Base-by-base conservation (phyloP, 768 basidiomycete species). In the Trametes meyenii region DNA sequence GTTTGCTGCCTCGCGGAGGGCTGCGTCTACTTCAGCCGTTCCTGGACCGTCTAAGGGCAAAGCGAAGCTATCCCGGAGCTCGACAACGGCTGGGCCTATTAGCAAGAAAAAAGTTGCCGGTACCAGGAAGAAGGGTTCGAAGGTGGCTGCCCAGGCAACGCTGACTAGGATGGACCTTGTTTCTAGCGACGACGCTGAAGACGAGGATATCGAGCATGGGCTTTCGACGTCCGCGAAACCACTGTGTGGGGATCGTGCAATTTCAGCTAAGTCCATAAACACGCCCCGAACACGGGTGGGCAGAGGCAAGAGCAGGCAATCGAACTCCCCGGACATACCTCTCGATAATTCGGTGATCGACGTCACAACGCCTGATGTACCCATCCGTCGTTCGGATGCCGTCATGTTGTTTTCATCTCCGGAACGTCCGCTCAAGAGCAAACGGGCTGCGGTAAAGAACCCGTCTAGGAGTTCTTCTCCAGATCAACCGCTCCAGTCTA, bases 121-220 rank as follows among this genome's bases (percentile, higher is more conserved):
- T 43, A 46, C 43, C 26, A 52, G 23, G 51, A 55, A 24, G 42
- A 48, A 53, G 38, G 16, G n/a, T 1, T 2, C 43, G 13, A 64
- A 67, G 35, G 19, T 33, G 1, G 7, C 40, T 17, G 56, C 48
- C 14, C 63, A 67, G 43, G n/a, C 64, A 13, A 74, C 77, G 10
- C 66, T 67, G 0, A 83, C 78, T 50, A 79, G 81, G 68, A 75
- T 83, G 42, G 79, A 77, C 14, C 73, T 71, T 33, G 76, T 78
- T 66, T 82, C 75, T 4, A 72, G 72, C 16, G 83, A 86, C 54
- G 85, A 87, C 66, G 77, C 78, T 1, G 81, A 83, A 53, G 84
- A 88, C 63, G 69, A 80, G 66, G 85, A 83, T 11, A 81, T 85
- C 35, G 83, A 85, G 69, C 71, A 70, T 11, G 83, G 82, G 5